Evolutionary conservation across 1,284 basidiomycete genomes (phyloP), one percentile per base, ranked within the genome.

Genomic region (Ceratobasidium papillatum): DNA sequence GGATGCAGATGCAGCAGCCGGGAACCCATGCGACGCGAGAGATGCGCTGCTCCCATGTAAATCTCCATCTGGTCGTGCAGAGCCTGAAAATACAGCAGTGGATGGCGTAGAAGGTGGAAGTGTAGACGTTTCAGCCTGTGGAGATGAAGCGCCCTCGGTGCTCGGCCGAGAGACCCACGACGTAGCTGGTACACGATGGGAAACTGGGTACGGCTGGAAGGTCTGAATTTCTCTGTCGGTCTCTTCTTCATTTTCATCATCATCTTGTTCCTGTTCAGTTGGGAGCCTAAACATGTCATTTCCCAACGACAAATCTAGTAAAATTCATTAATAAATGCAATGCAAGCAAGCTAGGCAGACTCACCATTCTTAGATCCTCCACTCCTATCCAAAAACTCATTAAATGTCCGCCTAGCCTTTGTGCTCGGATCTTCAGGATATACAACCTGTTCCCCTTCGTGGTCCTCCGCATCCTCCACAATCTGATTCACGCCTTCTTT

Each of bases 401-500:
- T 71, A 30, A 59, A 61, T 14, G 56, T 71, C 51, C 68, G 34
- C 8, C 68, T 41, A 8, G 68, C 68, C 41, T 71, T 71, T 17
- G 75, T 76, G 27, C 64, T 74, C 34, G 65, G 66, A 19, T 76
- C 76, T 41, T 77, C 77, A 19, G 66, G 76, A 49, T 76, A 77
- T 9, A 77, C 77, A 11, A 77, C 76, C 27, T 75, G 64, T 36
- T 77, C 76, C 4, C 61, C 74, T 30, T 77, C 76, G 17, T 77
- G 74, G 9, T 78, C 68, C 22, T 77, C 68, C 17, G 51, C 58
- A 12, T 74, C 77, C 52, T 75, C 71, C 51, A 54, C 84, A 80
- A 92, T 91, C 8, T 49, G 45, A 4, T 52, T 41, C 32, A 38
- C 32, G 32, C 22, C 19, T 27, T 30, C 68, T n/a, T 71, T 41